Base-by-base conservation (phyloP, 495 filamentous ascomycete genomes). In the Hypoxylon lenormandii region DNA sequence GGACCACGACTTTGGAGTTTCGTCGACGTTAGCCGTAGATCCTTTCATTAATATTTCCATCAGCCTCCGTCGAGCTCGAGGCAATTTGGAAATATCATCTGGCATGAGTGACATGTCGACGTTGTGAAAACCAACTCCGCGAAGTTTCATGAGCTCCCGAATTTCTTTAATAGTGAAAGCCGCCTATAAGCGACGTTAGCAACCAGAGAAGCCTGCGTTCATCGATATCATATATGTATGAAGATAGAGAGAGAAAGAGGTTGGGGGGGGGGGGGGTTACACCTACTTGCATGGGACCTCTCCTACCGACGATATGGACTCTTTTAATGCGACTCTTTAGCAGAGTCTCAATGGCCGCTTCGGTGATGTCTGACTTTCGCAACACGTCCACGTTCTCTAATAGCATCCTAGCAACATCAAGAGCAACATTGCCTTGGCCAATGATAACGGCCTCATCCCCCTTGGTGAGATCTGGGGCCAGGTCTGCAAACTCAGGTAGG, bases 161-260 rank as follows among this genome's bases (percentile, higher is more conserved):
- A 92, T 77, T 76, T 98, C 95, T 76, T 96, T 98, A 64, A 96
- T 94, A 0, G 96, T 97, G 74, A 97, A 98, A 0, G 95, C 84
- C 11, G 92, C 93, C 88, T 94, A 66, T 4, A 42, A 13, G 53
- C 16, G 18, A 57, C 40, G 21, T 70, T 5, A 61, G 48, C 18
- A 50, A 23, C 19, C 6, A 5, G 19, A 36, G 0, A 58, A 13
- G 62, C 71, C 38, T 36, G 88, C 87, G 83, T 94, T 92, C 78
- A 94, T 81, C 0, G 91, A 40, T 42, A 13, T 16, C n/a, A 13
- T 15, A 26, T n/a, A n/a, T n/a, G n/a, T n/a, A n/a, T n/a, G n/a
- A n/a, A n/a, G n/a, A n/a, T n/a, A n/a, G n/a, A n/a, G n/a, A n/a
- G n/a, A n/a, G n/a, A n/a, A n/a, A n/a, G n/a, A n/a, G n/a, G n/a